phyloP scores from a whole-genome alignment of 1,139 yeast genomes.

The Zygotorulaspora mrakii region DNA sequence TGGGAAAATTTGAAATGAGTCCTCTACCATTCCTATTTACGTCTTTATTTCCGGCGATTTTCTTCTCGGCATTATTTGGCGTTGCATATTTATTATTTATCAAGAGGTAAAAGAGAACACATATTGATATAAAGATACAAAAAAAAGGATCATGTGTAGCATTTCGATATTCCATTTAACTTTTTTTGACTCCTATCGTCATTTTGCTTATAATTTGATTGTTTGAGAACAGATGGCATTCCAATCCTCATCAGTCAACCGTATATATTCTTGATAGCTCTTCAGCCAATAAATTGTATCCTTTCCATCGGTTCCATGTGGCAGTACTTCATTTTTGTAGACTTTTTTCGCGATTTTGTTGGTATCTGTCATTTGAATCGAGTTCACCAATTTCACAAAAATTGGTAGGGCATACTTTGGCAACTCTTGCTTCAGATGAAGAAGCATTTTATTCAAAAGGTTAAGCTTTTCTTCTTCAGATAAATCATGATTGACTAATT shows the following conservation, averaged over 20 bases:
- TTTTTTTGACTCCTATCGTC: neutral
- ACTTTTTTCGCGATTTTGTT: slow-evolving; percentile 80
- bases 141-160: neutral
- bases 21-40: slow-evolving; percentile 13
- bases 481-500: slow-evolving; percentile 42
- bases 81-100: slow-evolving; percentile 8
- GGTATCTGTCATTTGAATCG: slow-evolving; percentile 69
- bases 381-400: slow-evolving; percentile 64
- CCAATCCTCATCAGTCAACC: slow-evolving; percentile 62
- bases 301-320: slow-evolving; percentile 59
- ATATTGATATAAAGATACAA: too few species aligned
- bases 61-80: slow-evolving; percentile 8
- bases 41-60: slow-evolving; percentile 14
- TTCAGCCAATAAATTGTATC: slow-evolving; percentile 72
- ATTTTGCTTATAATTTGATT: slow-evolving; percentile 26
- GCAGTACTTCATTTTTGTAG: slow-evolving; percentile 73
- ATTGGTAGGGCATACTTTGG: slow-evolving; percentile 91
- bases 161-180: too few species aligned
- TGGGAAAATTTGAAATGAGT: slow-evolving; percentile 19
- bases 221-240: slow-evolving; percentile 40
- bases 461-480: slow-evolving; percentile 38
- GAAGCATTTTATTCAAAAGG: slow-evolving; percentile 39
- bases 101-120: slow-evolving; percentile 2
- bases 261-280: slow-evolving; percentile 49
- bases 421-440: slow-evolving; percentile 46